Evolutionary conservation across 2,329 filamentous ascomycete species (phyloP).

Genomic region (Trichoderma guizhouense): DNA sequence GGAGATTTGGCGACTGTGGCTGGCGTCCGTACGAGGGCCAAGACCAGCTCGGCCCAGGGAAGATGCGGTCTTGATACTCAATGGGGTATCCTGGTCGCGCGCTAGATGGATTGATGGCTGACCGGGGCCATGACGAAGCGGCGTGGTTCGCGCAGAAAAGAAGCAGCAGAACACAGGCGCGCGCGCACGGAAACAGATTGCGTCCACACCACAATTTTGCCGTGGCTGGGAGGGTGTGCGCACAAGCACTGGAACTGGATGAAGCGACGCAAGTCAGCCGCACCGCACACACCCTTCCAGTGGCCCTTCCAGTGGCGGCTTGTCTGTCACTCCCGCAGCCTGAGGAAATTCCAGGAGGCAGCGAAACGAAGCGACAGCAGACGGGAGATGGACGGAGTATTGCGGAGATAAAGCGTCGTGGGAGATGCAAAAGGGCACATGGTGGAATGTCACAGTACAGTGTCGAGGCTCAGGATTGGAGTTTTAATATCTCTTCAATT

Average conservation of each 20-base stretch:
- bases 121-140: slow-evolving; percentile 12
- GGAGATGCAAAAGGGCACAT: not conserved
- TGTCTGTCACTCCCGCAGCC: slow-evolving; percentile 2
- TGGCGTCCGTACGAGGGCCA: slow-evolving; percentile 16
- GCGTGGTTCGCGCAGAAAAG: slow-evolving; percentile 19
- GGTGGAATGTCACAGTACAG: not conserved
- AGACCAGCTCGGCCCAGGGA: slow-evolving; percentile 13
- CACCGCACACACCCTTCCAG: slow-evolving; percentile 7
- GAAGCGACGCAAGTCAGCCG: slow-evolving; percentile 17
- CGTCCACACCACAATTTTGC: slow-evolving; percentile 12
- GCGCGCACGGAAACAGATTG: slow-evolving; percentile 9
- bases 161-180: slow-evolving; percentile 17
- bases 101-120: slow-evolving; percentile 17
- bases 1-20: slow-evolving; percentile 15
- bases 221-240: slow-evolving; percentile 11
- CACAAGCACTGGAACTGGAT: not conserved
- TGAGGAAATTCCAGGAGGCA: slow-evolving; percentile 7
- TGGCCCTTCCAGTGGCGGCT: not conserved
- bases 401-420: not conserved
- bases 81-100: slow-evolving; percentile 16
- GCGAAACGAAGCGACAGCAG: not conserved
- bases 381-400: slow-evolving; percentile 3
- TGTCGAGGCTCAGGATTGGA: not conserved
- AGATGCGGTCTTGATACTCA: slow-evolving; percentile 20
- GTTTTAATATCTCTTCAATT: not conserved